Base-by-base conservation (phyloP, 108 stramenopile genomes). In the Pseudonitzschia pungens region DNA sequence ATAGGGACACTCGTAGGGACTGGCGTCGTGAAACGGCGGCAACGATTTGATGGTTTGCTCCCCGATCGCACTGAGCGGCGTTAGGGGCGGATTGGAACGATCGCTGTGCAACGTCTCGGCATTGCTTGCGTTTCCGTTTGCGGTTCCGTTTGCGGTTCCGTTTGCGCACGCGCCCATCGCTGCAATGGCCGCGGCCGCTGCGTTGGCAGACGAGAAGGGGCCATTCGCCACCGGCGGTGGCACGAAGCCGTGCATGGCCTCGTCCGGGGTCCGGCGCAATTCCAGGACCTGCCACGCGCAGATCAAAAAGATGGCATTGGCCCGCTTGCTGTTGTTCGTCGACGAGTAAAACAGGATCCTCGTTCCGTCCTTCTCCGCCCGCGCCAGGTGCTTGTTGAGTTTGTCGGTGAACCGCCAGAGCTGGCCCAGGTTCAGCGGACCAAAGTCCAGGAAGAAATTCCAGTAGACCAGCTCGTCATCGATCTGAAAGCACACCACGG, bases 371-470 rank as follows among this genome's bases (percentile, higher is more conserved):
- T 45, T 43, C 36, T 71, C 24, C 42, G 54, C 36, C 14, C 20
- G 21, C 45, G 65, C 70, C 63, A 77, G 27, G 45, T 70, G 20
- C 18, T 42, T 21, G 71, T 98, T 96, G 45, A 99, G 80, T 45
- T 82, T 76, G 8, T 75, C 58, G 48, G 91, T 96, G 75, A 98
- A 99, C n/a, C 97, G 93, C 76, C 93, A 95, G 3, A 99, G 74
- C 79, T 97, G 98, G 3, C 96, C 98, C 4, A 99, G 80, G 72
- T 97, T 98, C 18, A 99, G 83, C 16, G 98, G 99, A n/a, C 99
- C 99, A 82, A 97, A 99, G 79, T 99, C 99, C 22, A 99, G 83
- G 84, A 96, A 99, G 79, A 99, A 99, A 70, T 98, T 98, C 97
- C 97, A 99, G 74, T 99, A 99, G 32, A 97, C 83, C 50, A 98